Evolutionary conservation across 148 eudicot species (phyloP), one percentile per base, ranked within the genome.

Genomic region (Heliamphora exappendiculata): DNA sequence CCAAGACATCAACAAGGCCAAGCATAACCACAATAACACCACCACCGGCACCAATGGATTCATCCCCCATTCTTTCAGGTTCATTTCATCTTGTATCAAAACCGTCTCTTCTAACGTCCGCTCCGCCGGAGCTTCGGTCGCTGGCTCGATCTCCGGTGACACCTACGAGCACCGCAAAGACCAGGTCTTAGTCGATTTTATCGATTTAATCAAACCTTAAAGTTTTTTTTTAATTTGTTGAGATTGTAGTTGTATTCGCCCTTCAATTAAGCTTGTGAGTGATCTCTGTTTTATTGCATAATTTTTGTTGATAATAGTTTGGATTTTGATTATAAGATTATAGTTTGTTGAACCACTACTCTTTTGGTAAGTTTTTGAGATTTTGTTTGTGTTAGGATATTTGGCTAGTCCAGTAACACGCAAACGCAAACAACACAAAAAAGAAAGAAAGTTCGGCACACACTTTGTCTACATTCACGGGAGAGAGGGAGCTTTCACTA

Each of bases 51-150:
- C 76, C 26, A 89, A 86, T 85, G 93, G 92, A 66, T 85, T 89
- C 50, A 58, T 89, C 7, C 94, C 93, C 10, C 84, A 78, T 80
- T 91, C 97, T 0, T 76, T 91, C 83, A 90, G 92, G 84, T 87
- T 96, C 63, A 86, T 96, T 34, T 91, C 99, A 1, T 91, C 98
- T 57, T 96, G 97, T 66, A 85, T 96, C 78, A 96, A 86, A 47
- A 91, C 97, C 47, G 99, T 93, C 57, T 93, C 99, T 68, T 82
- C 98, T 47, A 96, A 93, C 86, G 98, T 96, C 24, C 86, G 94
- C 79, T 93, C 95, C 37, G 98, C 98, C 47, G 84, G 90, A 70
- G 93, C 91, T 22, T 87, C 99, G 42, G 94, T 95, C 72, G 91
- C 98, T 66, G 89, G 88, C 33, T 88, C 96, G 3, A 86, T 94